phyloP scores from a whole-genome alignment of 2,329 filamentous ascomycete species.

The Hypoxylon rubiginosum region DNA sequence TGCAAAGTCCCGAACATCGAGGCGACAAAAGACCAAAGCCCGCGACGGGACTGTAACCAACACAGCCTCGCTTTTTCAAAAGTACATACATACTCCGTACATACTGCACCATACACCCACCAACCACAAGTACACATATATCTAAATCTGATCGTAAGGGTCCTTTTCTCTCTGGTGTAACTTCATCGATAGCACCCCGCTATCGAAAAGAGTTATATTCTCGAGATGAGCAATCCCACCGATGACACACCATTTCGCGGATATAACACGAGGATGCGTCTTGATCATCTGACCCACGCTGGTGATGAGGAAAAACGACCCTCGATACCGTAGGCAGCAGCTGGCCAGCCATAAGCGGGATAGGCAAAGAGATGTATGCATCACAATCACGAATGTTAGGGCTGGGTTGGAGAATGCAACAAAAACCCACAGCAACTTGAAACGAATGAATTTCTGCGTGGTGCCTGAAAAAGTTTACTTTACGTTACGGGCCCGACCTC shows the following conservation, averaged over 20 bases:
- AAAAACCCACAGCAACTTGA: not conserved
- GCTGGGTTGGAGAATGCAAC: not conserved
- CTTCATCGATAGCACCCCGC: slow-evolving; percentile 19
- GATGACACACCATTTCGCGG: slow-evolving; percentile 2
- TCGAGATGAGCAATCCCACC: slow-evolving; percentile 32
- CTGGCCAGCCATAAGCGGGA: not conserved
- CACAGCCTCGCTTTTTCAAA: slow-evolving; percentile 6
- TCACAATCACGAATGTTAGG: not conserved
- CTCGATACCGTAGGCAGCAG: not conserved
- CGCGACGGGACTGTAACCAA: not conserved
- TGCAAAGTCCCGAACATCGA: slow-evolving; percentile 4
- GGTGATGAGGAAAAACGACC: not conserved
- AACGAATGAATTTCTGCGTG: not conserved
- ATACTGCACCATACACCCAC: not conserved
- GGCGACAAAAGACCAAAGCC: not conserved
- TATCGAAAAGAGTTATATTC: slow-evolving; percentile 22
- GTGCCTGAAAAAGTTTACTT: not conserved
- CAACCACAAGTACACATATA: no score
- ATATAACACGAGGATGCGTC: not conserved
- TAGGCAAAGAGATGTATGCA: not conserved
- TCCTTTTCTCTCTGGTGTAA: slow-evolving; percentile 9
- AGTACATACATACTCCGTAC: not conserved
- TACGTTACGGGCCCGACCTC: slow-evolving; percentile 32
- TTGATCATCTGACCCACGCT: not conserved
- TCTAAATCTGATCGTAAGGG: slow-evolving; percentile 3